phyloP scores from a whole-genome alignment of 257 asterid genomes.

The Gynochthodes officinalis region DNA sequence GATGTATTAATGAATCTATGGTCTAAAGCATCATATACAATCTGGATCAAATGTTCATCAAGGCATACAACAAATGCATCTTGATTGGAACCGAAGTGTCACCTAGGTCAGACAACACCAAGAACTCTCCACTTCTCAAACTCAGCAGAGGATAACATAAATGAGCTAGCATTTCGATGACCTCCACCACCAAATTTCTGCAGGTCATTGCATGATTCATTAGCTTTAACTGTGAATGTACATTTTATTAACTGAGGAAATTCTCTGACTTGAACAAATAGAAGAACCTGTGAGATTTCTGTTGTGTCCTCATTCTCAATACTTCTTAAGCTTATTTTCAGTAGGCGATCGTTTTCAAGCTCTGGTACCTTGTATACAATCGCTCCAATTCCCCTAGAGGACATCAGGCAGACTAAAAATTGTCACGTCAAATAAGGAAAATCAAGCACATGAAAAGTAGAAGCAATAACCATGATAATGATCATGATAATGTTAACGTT shows the following conservation, averaged over 20 bases:
- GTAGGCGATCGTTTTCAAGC: slow-evolving; percentile 50
- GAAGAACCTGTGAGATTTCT: slow-evolving; percentile 64
- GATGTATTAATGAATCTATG: not conserved
- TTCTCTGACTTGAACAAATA: slow-evolving; percentile 2
- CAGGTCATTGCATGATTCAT: slow-evolving; percentile 16
- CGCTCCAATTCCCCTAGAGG: slow-evolving; percentile 78
- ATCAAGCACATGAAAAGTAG: not conserved
- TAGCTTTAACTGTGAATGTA: slow-evolving; percentile 12
- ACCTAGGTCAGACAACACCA: not conserved
- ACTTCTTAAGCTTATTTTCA: slow-evolving; percentile 88
- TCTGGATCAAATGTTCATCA: not conserved
- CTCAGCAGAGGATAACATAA: slow-evolving; percentile 46
- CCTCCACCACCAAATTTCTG: slow-evolving; percentile 89
- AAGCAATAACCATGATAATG: not conserved
- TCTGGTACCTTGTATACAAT: slow-evolving; percentile 76
- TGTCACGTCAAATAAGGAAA: not conserved
- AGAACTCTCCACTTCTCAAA: slow-evolving; percentile 62
- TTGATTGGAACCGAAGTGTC: not conserved
- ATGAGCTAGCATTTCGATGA: slow-evolving; percentile 80
- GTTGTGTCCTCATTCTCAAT: slow-evolving; percentile 68
- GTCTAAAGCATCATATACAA: not conserved
- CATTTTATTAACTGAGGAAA: slow-evolving; percentile 5
- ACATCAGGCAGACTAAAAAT: slow-evolving; percentile 10
- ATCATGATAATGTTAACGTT: not conserved
- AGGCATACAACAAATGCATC: not conserved